These are phyloP conservation scores for Podospora conica DNA, from an alignment of 495 filamentous ascomycete species.

Conservation along the genomic window DNA sequence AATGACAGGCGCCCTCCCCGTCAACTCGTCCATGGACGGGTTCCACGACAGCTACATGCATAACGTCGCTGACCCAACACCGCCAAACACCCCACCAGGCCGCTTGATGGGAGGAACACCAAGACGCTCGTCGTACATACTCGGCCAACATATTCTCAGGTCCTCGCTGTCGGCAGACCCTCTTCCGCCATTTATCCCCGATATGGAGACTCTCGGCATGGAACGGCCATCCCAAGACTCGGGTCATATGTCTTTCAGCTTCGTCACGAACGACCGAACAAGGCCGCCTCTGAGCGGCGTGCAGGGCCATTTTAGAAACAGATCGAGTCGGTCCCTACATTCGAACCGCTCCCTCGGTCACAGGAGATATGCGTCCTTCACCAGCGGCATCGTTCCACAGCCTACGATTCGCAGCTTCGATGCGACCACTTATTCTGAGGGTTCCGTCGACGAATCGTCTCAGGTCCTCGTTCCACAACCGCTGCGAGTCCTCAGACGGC, in stretches of 20 bases:
- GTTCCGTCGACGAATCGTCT: conserved; percentile 27
- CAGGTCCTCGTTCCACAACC: conserved; percentile 40
- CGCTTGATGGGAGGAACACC: conserved; percentile 34
- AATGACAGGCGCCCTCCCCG: conserved; percentile 44
- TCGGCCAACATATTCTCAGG: conserved; percentile 37
- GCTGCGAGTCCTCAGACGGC: conserved; percentile 66
- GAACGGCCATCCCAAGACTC: conserved; percentile 27
- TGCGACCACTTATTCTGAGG: conserved; percentile 48
- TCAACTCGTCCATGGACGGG: conserved; percentile 43
- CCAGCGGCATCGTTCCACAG: conserved; percentile 60
- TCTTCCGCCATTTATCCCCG: conserved; percentile 36
- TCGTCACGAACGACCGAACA: conserved; percentile 18
- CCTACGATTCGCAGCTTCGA: conserved; percentile 56
- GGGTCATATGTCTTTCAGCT: conserved; percentile 29
- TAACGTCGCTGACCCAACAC: conserved; percentile 42
- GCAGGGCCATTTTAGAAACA: conserved; percentile 32
- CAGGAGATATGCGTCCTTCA: conserved; percentile 57
- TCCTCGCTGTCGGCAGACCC: conserved; percentile 27
- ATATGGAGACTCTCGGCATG: conserved; percentile 29
- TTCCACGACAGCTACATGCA: conserved; percentile 44
- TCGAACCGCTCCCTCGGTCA: conserved; percentile 36
- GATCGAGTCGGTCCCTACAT: conserved; percentile 33
- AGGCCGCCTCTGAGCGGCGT: conserved; percentile 32
- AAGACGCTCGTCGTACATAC: conserved; percentile 45
- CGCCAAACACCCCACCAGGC: conserved; percentile 49